phyloP scores from a whole-genome alignment of 2,329 filamentous ascomycete species.

The Colletotrichum lini region DNA sequence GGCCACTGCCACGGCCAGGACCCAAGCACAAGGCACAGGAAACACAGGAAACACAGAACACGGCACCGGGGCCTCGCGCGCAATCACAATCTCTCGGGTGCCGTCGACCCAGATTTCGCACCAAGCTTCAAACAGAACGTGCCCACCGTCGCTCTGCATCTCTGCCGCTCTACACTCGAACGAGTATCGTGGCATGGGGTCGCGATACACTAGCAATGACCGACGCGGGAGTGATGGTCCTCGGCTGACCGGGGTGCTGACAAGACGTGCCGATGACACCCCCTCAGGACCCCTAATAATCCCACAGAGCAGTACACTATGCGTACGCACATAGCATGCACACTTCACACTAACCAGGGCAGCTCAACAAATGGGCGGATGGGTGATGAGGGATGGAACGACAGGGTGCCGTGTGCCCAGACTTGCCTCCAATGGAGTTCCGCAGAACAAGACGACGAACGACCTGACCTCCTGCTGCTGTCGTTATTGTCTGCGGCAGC shows the following conservation, averaged over 20 bases:
- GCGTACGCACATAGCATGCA: not conserved
- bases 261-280: slow-evolving; percentile 33
- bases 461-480: slow-evolving; percentile 15
- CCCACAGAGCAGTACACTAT: not conserved
- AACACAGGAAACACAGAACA: not conserved
- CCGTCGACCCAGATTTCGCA: slow-evolving; percentile 14
- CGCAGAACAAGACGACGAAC: slow-evolving; percentile 37
- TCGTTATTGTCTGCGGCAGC: slow-evolving; percentile 3
- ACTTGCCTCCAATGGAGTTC: slow-evolving; percentile 33
- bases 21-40: not conserved
- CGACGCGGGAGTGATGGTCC: slow-evolving; percentile 40
- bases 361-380: slow-evolving; percentile 27
- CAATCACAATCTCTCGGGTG: slow-evolving; percentile 8
- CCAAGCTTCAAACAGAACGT: slow-evolving; percentile 9
- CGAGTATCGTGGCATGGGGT: slow-evolving; percentile 38
- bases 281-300: slow-evolving; percentile 41
- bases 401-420: slow-evolving; percentile 27
- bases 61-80: not conserved
- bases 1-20: not conserved
- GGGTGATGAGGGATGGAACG: not conserved
- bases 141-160: slow-evolving; percentile 27
- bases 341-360: not conserved
- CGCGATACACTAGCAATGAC: slow-evolving; percentile 34
- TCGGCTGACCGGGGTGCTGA: slow-evolving; percentile 37
- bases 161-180: slow-evolving; percentile 37